A percentile compares a stretch with the other conserved stretches of the same genome.
Conservation (phyloP, 805 yeast species). For the Lipomyces lipofer region DNA sequence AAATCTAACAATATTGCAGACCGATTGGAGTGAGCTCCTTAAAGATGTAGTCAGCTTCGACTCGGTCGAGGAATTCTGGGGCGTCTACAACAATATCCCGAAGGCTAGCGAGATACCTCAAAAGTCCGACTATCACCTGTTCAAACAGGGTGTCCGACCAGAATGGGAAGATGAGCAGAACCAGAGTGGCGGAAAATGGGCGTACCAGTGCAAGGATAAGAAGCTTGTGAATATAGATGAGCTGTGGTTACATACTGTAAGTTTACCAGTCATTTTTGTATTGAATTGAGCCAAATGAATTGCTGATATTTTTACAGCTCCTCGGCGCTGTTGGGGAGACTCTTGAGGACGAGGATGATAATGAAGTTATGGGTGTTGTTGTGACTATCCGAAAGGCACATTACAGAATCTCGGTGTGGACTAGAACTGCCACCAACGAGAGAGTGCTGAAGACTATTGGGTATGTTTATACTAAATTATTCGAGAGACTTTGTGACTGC, state of each 20-base stretch:
- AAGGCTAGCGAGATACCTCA: slow-evolving; percentile 86
- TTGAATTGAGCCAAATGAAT: neutral
- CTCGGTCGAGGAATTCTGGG: slow-evolving; percentile 99
- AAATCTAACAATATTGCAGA: slow-evolving; percentile 38
- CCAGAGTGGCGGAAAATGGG: slow-evolving; percentile 93
- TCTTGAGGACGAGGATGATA: slow-evolving; percentile 73
- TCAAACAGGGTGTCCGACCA: slow-evolving; percentile 91
- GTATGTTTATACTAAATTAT: neutral
- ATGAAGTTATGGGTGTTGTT: slow-evolving; percentile 92
- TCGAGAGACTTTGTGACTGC: neutral
- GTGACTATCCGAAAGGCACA: slow-evolving; percentile 81
- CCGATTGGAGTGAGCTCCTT: slow-evolving; percentile 88
- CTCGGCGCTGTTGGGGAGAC: slow-evolving; percentile 94
- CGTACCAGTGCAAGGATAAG: slow-evolving; percentile 68
- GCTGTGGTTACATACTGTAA: slow-evolving; percentile 78
- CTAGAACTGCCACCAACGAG: slow-evolving; percentile 66
- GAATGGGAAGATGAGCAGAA: slow-evolving; percentile 97
- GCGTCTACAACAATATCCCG: slow-evolving; percentile 90
- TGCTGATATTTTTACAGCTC: slow-evolving; percentile 38
- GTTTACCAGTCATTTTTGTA: neutral
- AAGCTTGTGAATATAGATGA: slow-evolving; percentile 67
- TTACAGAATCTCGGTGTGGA: slow-evolving; percentile 90
- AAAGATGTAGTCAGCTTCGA: slow-evolving; percentile 89
- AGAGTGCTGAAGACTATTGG: slow-evolving; percentile 60
- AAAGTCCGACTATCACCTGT: slow-evolving; percentile 91